These are phyloP conservation scores for Microglena sp. DNA, from an alignment of 139 green algal species.

Conservation along the genomic window DNA sequence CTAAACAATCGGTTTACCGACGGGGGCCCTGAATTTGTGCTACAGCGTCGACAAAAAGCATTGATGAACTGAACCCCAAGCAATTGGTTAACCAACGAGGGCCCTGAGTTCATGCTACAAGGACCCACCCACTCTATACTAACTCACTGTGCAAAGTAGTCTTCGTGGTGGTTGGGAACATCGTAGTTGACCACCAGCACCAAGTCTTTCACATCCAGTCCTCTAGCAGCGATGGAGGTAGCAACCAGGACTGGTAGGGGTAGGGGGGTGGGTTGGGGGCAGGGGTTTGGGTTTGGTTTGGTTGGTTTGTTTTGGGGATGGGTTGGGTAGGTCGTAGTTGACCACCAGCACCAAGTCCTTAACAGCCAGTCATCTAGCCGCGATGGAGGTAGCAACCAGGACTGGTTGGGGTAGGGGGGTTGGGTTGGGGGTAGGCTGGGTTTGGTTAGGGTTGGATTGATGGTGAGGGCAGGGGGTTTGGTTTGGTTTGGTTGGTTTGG, in stretches of 20 bases:
- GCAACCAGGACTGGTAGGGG: constrained; percentile 30
- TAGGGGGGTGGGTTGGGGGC: not conserved
- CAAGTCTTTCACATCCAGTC: constrained; percentile 84
- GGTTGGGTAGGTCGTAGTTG: constrained; percentile 95
- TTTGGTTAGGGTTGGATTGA: not conserved
- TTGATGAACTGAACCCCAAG: too few relatives aligned
- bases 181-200: constrained; percentile 95
- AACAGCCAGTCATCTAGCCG: constrained; percentile 91
- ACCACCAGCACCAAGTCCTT: constrained; percentile 81
- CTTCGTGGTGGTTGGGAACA: constrained; percentile 93
- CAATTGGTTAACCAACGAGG: too few relatives aligned
- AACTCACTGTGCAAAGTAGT: constrained; percentile 85
- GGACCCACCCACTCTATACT: too few relatives aligned
- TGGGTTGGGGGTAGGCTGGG: not conserved
- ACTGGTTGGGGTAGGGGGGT: constrained; percentile 36
- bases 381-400: constrained; percentile 78
- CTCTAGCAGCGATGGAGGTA: constrained; percentile 69
- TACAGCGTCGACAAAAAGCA: too few relatives aligned
- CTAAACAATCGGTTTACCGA: too few relatives aligned
- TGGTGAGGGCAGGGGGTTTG: not conserved
- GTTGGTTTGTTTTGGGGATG: not conserved
- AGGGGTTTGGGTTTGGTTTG: not conserved
- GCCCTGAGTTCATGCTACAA: too few relatives aligned
- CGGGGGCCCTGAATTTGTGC: too few relatives aligned
- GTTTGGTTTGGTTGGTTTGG: not conserved